Evolutionary conservation across 2,329 filamentous ascomycete species (phyloP).

Genomic region (Ophiostoma fasciatum): DNA sequence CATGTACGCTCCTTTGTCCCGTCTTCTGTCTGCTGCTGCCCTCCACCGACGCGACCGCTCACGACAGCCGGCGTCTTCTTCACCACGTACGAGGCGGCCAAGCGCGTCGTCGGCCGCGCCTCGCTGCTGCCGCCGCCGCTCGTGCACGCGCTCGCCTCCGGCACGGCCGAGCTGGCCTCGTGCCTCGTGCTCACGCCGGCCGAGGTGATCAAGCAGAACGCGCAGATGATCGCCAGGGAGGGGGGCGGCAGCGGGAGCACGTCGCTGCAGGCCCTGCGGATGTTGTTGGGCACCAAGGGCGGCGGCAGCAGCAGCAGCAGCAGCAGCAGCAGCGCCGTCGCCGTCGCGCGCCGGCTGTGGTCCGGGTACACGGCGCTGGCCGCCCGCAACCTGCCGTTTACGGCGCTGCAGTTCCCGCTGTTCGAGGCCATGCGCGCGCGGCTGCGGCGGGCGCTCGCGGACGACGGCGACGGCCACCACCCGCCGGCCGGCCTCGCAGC

Average conservation of each 20-base stretch:
- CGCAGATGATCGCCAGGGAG: conserved; percentile 87
- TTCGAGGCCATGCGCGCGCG: conserved; percentile 55
- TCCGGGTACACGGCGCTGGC: conserved; percentile 69
- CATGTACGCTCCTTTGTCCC: conserved; percentile 37
- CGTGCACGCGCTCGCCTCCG: conserved; percentile 60
- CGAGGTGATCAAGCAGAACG: conserved; percentile 87
- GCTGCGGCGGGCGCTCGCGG: conserved; percentile 29
- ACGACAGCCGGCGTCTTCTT: conserved; percentile 81
- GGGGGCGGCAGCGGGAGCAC: no score
- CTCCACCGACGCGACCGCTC: no score
- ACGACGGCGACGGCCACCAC: conserved; percentile 2
- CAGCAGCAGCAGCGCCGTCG: background rate
- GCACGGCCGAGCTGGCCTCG: conserved; percentile 65
- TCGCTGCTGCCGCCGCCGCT: conserved; percentile 42
- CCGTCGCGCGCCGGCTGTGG: conserved; percentile 42
- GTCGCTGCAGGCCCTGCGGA: no score
- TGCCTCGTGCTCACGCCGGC: conserved; percentile 79
- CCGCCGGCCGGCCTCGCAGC: no score
- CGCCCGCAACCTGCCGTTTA: conserved; percentile 74
- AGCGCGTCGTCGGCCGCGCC: conserved; percentile 40
- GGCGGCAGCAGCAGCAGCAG: background rate
- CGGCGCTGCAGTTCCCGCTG: conserved; percentile 74
- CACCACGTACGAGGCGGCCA: conserved; percentile 71
- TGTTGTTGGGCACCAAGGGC: no score
- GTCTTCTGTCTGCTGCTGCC: background rate